These are phyloP conservation scores for Yamadazyma sp. DNA, from an alignment of 805 yeast genomes.

Conservation along the genomic window DNA sequence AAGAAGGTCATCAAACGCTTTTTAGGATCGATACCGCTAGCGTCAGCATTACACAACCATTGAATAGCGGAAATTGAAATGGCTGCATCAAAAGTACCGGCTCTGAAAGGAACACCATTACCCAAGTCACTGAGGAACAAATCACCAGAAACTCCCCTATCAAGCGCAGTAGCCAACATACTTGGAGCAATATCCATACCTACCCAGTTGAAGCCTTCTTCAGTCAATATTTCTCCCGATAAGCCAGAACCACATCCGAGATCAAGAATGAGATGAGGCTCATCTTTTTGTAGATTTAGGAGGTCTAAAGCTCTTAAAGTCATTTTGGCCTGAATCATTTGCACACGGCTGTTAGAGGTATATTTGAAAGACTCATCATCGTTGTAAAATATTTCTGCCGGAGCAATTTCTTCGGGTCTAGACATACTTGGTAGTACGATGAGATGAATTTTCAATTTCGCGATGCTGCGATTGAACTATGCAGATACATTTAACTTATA, in stretches of 20 bases:
- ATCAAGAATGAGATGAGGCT: conserved; percentile 73
- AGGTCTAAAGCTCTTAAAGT: conserved; percentile 90
- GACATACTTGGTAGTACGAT: conserved; percentile 54
- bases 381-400: conserved; percentile 93
- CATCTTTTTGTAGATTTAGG: conserved; percentile 62
- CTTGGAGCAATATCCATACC: conserved; percentile 97
- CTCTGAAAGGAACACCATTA: conserved; percentile 88
- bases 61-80: conserved; percentile 93
- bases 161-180: conserved; percentile 93
- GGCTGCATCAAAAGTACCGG: conserved; percentile 96
- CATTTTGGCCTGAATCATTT: conserved; percentile 98
- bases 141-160: conserved; percentile 92
- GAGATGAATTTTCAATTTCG: conserved; percentile 2
- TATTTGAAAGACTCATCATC: conserved; percentile 88
- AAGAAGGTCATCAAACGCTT: conserved; percentile 78
- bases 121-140: conserved; percentile 91
- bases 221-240: conserved; percentile 89
- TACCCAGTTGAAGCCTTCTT: conserved; percentile 92
- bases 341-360: conserved; percentile 93
- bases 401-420: conserved; percentile 94
- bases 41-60: conserved; percentile 97
- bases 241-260: conserved; percentile 97
- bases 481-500: neutral
- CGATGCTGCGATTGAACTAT: neutral
- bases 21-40: conserved; percentile 78